A percentile compares a stretch with the other conserved stretches of the same genome.
Conservation (phyloP, 352 stramenopile species). For the Phytophthora foliorum region DNA sequence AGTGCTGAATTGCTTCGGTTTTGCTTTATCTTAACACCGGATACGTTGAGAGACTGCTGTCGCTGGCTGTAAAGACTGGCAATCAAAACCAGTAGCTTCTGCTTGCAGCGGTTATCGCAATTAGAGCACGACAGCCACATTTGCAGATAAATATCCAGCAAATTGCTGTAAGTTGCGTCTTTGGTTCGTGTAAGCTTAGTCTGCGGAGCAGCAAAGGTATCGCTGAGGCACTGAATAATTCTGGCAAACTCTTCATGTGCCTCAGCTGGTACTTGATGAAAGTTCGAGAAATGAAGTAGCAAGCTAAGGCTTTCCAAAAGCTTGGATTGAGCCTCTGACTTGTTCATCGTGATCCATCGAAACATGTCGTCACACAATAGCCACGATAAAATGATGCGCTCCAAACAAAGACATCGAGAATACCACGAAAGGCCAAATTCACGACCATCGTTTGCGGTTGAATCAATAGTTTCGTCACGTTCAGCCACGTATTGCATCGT, state of each 20-base stretch:
- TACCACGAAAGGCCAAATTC: slow-evolving; percentile 1
- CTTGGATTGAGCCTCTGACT: slow-evolving; percentile 40
- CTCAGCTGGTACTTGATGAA: slow-evolving; percentile 2
- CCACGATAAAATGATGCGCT: slow-evolving; percentile 55
- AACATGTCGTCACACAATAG: slow-evolving; percentile 73
- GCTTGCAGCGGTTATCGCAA: neutral
- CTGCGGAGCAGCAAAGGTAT: slow-evolving; percentile 1
- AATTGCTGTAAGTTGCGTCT: slow-evolving; percentile 13
- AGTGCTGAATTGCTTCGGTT: neutral
- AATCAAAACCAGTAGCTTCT: slow-evolving; percentile 7
- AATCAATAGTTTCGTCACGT: neutral
- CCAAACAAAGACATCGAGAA: slow-evolving; percentile 50
- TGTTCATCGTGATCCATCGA: slow-evolving; percentile 72
- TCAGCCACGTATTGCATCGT: slow-evolving; percentile 11
- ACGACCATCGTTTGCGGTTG: neutral
- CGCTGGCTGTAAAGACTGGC: slow-evolving; percentile 23
- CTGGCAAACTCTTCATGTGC: slow-evolving; percentile 15
- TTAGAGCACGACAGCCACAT: slow-evolving; percentile 27
- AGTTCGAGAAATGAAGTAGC: slow-evolving; percentile 33
- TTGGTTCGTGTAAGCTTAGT: slow-evolving; percentile 1
- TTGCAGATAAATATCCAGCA: slow-evolving; percentile 35
- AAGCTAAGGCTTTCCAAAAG: slow-evolving; percentile 43
- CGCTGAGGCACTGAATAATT: slow-evolving; percentile 11
- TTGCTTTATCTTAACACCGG: slow-evolving; percentile 13
- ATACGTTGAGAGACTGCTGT: slow-evolving; percentile 6